Base-by-base conservation (phyloP, 2,329 filamentous ascomycete species). In the Pseudogymnoascus pannorum region DNA sequence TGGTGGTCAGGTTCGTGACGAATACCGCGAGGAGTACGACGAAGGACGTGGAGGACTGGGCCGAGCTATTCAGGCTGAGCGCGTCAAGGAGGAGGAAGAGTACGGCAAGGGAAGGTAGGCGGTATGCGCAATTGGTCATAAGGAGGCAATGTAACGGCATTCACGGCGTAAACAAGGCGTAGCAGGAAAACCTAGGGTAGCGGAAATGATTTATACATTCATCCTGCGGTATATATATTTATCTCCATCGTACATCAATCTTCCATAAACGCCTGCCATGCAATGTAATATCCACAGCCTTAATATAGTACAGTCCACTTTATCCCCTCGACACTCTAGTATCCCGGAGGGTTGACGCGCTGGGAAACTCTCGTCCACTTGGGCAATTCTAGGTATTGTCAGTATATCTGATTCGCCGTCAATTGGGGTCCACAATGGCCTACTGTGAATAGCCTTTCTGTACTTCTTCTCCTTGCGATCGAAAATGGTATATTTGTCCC, bases 401-500 rank as follows among this genome's bases (percentile, higher is more conserved):
- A 63, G 62, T 33, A 59, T 44, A 60, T 33, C 64, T 60, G 57
- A 22, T 64, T 61, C 60, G 59, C 12, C n/a, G 20, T 9, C 1
- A 18, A 24, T 60, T 12, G 40, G 60, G 38, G 16, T 44, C 31
- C 42, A 24, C 22, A 57, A 64, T n/a, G 61, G 85, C 91, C 70
- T 82, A 96, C 92, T 97, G 78, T 97, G 93, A 75, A 99, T 92
- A 61, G 92, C 91, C 85, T 99, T 99, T 73, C 94, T 83, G 75
- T 97, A 99, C 70, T 85, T 87, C 85, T 92, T 96, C 74, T 89
- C 92, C 77, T 97, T 97, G 69, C 92, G 87, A 76, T 96, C 93
- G 76, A 97, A 99, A 71, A 99, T 88, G 26, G 91, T 96, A 78
- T 99, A 99, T 78, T 99, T 99, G 78, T 99, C 94, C 76, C 85